Evolutionary conservation across 805 yeast species (phyloP), one percentile per base, ranked within the genome.

Genomic region (Barnettozyma californica): DNA sequence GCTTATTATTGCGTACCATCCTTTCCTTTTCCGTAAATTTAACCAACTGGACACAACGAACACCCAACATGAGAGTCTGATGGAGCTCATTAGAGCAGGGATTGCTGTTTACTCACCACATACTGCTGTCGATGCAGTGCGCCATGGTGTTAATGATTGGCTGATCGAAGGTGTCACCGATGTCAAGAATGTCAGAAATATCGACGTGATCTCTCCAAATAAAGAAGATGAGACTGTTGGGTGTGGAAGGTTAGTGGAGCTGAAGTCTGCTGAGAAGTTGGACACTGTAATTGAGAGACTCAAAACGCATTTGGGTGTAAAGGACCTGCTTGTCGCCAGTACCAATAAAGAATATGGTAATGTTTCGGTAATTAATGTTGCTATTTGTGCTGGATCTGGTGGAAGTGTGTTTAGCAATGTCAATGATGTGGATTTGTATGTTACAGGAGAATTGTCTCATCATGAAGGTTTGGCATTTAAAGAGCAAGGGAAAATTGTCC

Each of bases 351-450:
- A 56, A 7, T 55, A 58, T 9, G 53, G 13, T 18, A 18, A n/a
- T 10, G 36, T 46, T 3, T 5, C 54, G 3, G 73, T 89, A 46
- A 66, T 64, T 21, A 74, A 78, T 0, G 70, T 90, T 20, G 98
- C 97, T 0, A 65, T 94, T 14, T 94, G 99, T 67, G 98, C 99
- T 4, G 99, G 99, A 0, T 86, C 96, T 2, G 98, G 99, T 0
- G 84, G 87, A 3, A 74, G 83, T 1, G 88, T 91, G 1, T 83
- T 89, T 66, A 49, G 78, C 9, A 70, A 77, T 0, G 80, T 87
- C 1, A 62, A 67, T 0, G 73, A 75, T n/a, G 56, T 45, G 2
- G 98, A 94, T 58, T 70, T 90, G 38, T 85, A 77, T 62, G 78
- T 81, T 59, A 91, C 99, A 0, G 99, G 99, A 2, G 99, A 94